Base-by-base conservation (phyloP, 2,329 filamentous ascomycete genomes). In the Aspergillus awamori region DNA sequence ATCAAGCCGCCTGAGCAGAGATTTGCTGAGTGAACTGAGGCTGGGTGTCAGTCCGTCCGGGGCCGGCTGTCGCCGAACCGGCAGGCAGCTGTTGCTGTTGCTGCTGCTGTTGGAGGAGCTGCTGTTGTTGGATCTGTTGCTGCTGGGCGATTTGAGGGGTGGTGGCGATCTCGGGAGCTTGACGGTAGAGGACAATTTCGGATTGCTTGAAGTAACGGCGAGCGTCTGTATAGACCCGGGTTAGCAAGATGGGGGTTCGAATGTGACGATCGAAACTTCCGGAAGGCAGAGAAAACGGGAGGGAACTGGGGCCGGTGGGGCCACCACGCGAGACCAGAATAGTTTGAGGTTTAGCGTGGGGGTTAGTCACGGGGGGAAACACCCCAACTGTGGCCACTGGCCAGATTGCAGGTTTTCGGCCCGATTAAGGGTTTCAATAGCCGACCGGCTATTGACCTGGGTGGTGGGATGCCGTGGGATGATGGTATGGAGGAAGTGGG, bases 191-290 rank as follows among this genome's bases (percentile, higher is more conserved):
- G 61, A 97, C 93, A 75, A 99, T 99, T 81, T 99, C 95, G 56
- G 93, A 97, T 79, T 99, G 95, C 79, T 99, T 99, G 82, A 99
- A 99, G 81, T 99, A 99, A 71, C 95, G 88, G 71, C 95, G 88
- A 53, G 95, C 95, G 77, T 99, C 95, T 93, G 49, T 56, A 58
- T 53, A 61, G 59, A 10, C 1, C 4, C 26, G 24, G 17, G 26
- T 45, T 47, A 41, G 52, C 22, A 30, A 30, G 22, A 45, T 38
- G 24, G 38, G 26, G 20, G 6, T 45, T 24, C 11, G 38, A 49
- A 54, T n/a, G 28, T 48, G 51, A 53, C 41, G 15, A 41, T 48
- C 33, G 47, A 60, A 57, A 59, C 36, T 51, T 51, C 26, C 13
- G 47, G 47, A 17, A 58, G 56, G 53, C 49, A 38, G 36, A 15